Evolutionary conservation across 2,329 filamentous ascomycete genomes (phyloP).

Genomic region (Colletotrichum magnum): DNA sequence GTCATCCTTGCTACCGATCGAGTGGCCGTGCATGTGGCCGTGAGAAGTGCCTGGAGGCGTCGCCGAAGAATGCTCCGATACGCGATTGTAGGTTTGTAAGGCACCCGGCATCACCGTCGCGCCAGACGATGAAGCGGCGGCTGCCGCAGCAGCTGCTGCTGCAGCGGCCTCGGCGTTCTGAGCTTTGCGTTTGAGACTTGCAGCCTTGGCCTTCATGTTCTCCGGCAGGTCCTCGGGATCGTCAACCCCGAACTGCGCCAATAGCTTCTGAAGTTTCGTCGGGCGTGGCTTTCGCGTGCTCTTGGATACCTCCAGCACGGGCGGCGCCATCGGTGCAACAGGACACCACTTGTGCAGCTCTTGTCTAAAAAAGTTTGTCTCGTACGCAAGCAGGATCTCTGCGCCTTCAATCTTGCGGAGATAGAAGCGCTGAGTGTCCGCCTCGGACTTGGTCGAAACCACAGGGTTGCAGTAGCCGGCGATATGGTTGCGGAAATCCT

Average conservation of each 20-base stretch:
- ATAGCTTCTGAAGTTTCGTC: conserved; percentile 96
- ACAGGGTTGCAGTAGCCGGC: conserved; percentile 84
- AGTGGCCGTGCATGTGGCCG: conserved; percentile 39
- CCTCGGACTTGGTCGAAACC: conserved; percentile 86
- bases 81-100: conserved; percentile 20
- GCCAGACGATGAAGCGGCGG: conserved; percentile 31
- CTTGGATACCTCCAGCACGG: conserved; percentile 86
- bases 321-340: conserved; percentile 87
- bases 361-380: conserved; percentile 98
- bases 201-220: conserved; percentile 83
- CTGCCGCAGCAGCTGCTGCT: conserved; percentile 48
- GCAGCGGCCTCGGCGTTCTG: conserved; percentile 69
- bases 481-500: conserved; percentile 87
- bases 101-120: conserved; percentile 33
- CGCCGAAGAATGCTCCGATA: conserved; percentile 40
- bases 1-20: conserved; percentile 48
- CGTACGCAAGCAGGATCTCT: conserved; percentile 89
- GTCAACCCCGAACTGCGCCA: conserved; percentile 88
- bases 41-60: conserved; percentile 45
- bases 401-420: conserved; percentile 97
- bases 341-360: conserved; percentile 96
- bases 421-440: conserved; percentile 93
- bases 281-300: conserved; percentile 96
- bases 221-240: conserved; percentile 92
- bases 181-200: conserved; percentile 80